Percentiles rank a stretch among this genome's conserved stretches.
These are phyloP conservation scores for Naganishia vaughanmartiniae DNA, from an alignment of 768 basidiomycete species.

Conservation along the genomic window DNA sequence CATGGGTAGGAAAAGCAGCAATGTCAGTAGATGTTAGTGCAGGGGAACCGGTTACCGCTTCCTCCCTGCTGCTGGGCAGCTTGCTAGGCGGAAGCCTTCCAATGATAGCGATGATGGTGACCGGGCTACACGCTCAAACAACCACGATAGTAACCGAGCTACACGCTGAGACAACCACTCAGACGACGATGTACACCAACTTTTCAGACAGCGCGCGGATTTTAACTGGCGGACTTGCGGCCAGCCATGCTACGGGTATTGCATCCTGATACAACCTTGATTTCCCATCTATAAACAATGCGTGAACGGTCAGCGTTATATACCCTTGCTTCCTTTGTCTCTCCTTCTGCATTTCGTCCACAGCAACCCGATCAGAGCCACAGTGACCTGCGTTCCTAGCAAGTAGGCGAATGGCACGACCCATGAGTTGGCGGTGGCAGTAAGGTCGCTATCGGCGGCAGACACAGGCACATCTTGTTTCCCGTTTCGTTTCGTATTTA, in stretches of 20 bases:
- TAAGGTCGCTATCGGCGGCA: too few relatives aligned
- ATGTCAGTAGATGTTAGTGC: too few relatives aligned
- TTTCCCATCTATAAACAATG: conserved; percentile 2
- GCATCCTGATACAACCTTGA: not conserved
- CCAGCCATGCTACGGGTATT: not conserved
- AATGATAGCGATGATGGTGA: too few relatives aligned
- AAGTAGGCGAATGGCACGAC: conserved; percentile 21
- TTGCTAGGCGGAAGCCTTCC: too few relatives aligned
- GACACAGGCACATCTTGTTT: not conserved
- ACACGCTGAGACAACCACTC: too few relatives aligned
- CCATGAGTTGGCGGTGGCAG: conserved; percentile 1
- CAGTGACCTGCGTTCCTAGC: conserved; percentile 3
- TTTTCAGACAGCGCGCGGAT: too few relatives aligned
- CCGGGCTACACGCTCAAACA: too few relatives aligned
- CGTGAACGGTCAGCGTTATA: not conserved
- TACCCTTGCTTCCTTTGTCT: conserved; percentile 19
- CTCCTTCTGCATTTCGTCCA: conserved; percentile 12
- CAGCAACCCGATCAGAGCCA: not conserved
- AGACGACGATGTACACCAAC: too few relatives aligned
- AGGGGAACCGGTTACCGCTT: too few relatives aligned
- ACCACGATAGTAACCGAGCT: too few relatives aligned
- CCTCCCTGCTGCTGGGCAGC: too few relatives aligned
- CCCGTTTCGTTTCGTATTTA: not conserved
- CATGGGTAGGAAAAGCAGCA: too few relatives aligned
- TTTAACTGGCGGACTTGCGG: not conserved